Conservation (phyloP, 2,329 filamentous ascomycete genomes). For the Claviceps paspali region DNA sequence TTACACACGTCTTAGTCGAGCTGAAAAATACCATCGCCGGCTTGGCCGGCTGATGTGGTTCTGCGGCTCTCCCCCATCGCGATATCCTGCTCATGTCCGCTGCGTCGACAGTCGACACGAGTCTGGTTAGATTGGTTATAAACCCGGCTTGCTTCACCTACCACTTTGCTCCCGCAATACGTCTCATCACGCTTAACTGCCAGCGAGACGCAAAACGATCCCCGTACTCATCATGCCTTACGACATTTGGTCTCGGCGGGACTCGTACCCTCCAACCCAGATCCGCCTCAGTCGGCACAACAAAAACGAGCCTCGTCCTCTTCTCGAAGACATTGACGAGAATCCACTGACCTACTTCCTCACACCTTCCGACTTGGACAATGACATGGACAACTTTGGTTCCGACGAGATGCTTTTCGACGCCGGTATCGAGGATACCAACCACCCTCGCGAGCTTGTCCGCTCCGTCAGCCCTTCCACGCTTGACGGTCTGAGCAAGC, state of each 20-base stretch:
- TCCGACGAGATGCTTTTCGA: constrained; percentile 36
- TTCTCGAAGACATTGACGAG: constrained; percentile 34
- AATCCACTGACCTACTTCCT: constrained; percentile 42
- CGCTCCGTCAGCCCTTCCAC: constrained; percentile 42
- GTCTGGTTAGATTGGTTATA: not conserved
- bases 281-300: constrained; percentile 26
- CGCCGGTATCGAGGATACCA: constrained; percentile 39
- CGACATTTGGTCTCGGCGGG: constrained; percentile 21
- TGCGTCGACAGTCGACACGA: not conserved
- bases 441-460: constrained; percentile 28
- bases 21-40: constrained; percentile 4
- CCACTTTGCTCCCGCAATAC: not conserved
- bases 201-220: no score
- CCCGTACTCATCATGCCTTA: constrained; percentile 18
- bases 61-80: not conserved
- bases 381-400: constrained; percentile 23
- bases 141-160: not conserved
- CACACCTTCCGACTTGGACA: constrained; percentile 29
- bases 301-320: constrained; percentile 20
- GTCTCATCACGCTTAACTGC: not conserved
- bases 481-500: constrained; percentile 34
- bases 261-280: constrained; percentile 38
- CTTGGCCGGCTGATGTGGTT: constrained; percentile 1
- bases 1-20: not conserved
- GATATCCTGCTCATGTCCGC: not conserved